Evolutionary conservation across 1,284 basidiomycete genomes (phyloP), one percentile per base, ranked within the genome.

Genomic region (Puccinia polysora): DNA sequence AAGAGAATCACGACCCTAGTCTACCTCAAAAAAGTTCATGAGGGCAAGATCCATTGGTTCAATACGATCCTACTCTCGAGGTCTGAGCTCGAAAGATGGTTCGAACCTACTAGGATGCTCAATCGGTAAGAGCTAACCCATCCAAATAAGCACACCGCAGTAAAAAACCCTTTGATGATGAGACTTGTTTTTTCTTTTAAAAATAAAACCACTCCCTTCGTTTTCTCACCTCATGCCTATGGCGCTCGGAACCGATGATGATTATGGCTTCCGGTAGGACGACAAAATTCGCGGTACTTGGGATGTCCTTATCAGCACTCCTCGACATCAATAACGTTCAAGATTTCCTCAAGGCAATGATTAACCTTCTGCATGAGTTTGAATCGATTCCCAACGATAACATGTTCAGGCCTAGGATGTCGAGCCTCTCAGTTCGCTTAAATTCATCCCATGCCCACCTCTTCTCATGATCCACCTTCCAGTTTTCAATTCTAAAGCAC

Each of bases 1-100:
- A 91, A 90, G 82, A 83, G 90, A 73, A 88, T 91, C 74, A 84
- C 89, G 76, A 90, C 89, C 4, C 82, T 91, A 76, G 89, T 88
- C 0, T 91, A 91, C 79, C 82, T 91, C 78, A 85, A 89, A 74
- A 88, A 86, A 76, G 87, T 89, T 23, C 88, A 91, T 76, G 88
- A 90, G 81, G 90, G 90, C 86, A 90, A 77, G 76, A 75, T 77
- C 34, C 77, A 91, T 79, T 92, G 90, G 90, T 90, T 92, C 77
- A 89, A 91, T 78, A 92, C 90, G 3, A 87, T 92, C 74, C 83
- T 89, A 77, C 85, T 92, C 75, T 86, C 87, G 53, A 84, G 85
- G 63, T 77, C 81, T 18, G 90, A 91, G 65, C 83, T 92, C 10
- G 87, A 89, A 73, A 84, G 83, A 52, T 84, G 84, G 56, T 91